phyloP scores from a whole-genome alignment of 139 green algal genomes.

The Tetraselmis striata region DNA sequence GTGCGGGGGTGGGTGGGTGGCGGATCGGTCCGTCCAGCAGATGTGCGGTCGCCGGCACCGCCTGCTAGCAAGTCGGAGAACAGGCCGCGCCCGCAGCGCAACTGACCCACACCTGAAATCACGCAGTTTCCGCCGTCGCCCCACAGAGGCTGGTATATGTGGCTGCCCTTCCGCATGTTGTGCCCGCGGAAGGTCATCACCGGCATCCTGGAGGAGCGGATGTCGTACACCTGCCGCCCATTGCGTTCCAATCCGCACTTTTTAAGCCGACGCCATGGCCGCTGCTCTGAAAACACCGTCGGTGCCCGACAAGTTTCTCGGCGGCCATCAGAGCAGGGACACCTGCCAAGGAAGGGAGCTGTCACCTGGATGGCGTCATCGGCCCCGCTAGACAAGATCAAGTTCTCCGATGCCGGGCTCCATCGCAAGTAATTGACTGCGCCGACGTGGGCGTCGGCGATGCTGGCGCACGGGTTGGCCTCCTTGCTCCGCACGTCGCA shows the following conservation, averaged over 20 bases:
- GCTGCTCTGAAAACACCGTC: too few species aligned
- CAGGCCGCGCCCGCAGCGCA: too few species aligned
- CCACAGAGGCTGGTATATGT: background rate
- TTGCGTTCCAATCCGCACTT: too few species aligned
- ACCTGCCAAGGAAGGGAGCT: too few species aligned
- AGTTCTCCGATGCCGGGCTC: background rate
- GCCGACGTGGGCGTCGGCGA: background rate
- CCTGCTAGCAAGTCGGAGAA: background rate
- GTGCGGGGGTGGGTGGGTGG: too few species aligned
- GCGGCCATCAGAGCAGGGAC: too few species aligned
- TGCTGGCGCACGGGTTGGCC: background rate
- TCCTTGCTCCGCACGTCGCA: background rate
- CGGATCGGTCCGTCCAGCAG: too few species aligned
- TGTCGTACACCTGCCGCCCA: background rate
- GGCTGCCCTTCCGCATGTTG: background rate
- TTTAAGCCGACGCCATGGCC: too few species aligned
- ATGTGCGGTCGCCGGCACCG: too few species aligned
- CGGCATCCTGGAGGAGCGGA: background rate
- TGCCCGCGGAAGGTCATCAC: background rate
- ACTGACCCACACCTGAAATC: background rate
- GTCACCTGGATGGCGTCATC: background rate
- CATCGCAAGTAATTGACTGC: background rate
- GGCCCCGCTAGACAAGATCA: background rate
- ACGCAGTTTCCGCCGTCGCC: background rate
- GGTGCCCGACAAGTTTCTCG: too few species aligned